phyloP scores from a whole-genome alignment of 2,329 filamentous ascomycete species.

The Botryosphaeria agaves region DNA sequence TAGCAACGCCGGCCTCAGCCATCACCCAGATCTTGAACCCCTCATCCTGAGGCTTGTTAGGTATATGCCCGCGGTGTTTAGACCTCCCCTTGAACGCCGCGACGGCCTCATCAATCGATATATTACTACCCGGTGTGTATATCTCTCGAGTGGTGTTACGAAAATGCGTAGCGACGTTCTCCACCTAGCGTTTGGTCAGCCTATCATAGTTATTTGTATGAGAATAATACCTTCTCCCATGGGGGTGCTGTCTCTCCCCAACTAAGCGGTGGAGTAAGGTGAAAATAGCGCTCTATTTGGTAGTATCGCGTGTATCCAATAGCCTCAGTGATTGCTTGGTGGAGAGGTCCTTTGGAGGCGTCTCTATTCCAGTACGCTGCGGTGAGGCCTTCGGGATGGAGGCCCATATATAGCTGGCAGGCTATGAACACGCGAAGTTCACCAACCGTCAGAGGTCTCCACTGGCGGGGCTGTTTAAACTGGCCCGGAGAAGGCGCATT shows the following conservation, averaged over 20 bases:
- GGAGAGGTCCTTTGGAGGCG: not conserved
- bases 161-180: not conserved
- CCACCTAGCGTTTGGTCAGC: not conserved
- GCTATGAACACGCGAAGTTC: not conserved
- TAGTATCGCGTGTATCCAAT: not conserved
- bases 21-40: not conserved
- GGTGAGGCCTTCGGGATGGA: not conserved
- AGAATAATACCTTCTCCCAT: not conserved
- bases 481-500: not conserved
- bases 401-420: not conserved
- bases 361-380: not conserved
- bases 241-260: not conserved
- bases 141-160: not conserved
- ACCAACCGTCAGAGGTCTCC: not conserved
- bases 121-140: not conserved
- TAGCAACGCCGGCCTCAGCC: not conserved
- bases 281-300: not conserved
- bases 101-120: not conserved
- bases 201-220: not conserved
- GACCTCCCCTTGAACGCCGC: not conserved
- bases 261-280: not conserved
- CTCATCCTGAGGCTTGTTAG: not conserved
- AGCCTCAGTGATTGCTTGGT: not conserved
- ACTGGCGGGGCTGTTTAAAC: not conserved
- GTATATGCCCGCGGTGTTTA: not conserved